Evolutionary conservation across 768 basidiomycete genomes (phyloP), one percentile per base, ranked within the genome.

Genomic region (Leccinum broughii): DNA sequence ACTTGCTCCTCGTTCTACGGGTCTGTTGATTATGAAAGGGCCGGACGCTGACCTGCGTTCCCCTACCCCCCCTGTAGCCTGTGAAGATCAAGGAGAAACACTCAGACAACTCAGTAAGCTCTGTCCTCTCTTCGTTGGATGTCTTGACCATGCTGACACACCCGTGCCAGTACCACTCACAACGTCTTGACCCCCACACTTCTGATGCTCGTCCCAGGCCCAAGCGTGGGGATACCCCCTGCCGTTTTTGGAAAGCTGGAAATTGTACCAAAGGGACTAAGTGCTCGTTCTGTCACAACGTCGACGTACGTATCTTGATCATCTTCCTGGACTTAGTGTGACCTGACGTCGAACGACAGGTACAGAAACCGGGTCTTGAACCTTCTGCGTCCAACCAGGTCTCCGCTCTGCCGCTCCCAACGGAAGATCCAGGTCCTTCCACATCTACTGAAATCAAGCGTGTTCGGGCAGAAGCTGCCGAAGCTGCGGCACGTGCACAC

Each of bases 241-340:
- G 71, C 62, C 66, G 60, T 37, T 65, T 70, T 54, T 77, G 77
- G 79, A 77, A 70, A 52, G 69, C 68, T 55, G 78, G 79, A 48
- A 69, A 67, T 8, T 80, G 80, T 65, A 58, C 65, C 56, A 74
- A 66, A 60, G 78, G 77, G 17, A 57, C 68, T 8, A 70, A 69
- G 51, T 79, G 79, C 57, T 62, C 68, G 52, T 79, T 69, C 53
- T 51, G n/a, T 10, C 79, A 80, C 54, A 67, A 70, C 44, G 55
- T 68, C 5, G 64, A 72, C n/a, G 76, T 77, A 64, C n/a, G 67
- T 62, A n/a, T 26, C 22, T 51, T 17, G 11, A 44, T 44, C 41
- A 44, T 20, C n/a, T 41, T 58, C 41, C 32, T 51, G 4, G 34
- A 3, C 3, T 20, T 28, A n/a, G 48, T 35, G 4, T n/a, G 14